phyloP scores from a whole-genome alignment of 257 asterid species.

The Solanum boliviense region DNA sequence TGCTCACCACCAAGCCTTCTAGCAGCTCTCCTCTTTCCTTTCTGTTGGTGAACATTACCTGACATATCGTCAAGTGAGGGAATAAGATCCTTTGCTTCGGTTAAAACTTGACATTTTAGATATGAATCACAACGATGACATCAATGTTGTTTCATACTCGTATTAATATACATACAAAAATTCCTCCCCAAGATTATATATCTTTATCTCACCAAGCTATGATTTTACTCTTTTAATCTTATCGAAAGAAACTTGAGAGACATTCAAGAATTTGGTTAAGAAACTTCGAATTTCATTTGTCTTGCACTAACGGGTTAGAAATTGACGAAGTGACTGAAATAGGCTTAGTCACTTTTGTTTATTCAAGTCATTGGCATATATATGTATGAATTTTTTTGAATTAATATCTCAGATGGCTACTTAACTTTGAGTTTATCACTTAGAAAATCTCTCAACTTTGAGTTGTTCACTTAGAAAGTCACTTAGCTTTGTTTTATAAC shows the following conservation, averaged over 20 bases:
- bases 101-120: not conserved
- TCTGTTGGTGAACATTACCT: constrained; percentile 87
- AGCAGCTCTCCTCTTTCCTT: constrained; percentile 80
- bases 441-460: no score
- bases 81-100: not conserved
- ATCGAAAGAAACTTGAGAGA: not conserved
- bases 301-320: not conserved
- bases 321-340: not conserved
- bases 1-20: constrained; percentile 66
- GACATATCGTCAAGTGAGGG: not conserved
- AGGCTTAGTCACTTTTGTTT: not conserved
- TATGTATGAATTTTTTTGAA: not conserved
- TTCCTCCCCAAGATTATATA: not conserved
- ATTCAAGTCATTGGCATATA: not conserved
- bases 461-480: no score
- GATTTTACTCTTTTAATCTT: not conserved
- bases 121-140: not conserved
- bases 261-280: not conserved
- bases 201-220: not conserved
- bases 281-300: not conserved
- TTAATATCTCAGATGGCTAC: no score
- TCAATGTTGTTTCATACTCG: not conserved
- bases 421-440: no score
- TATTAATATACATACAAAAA: not conserved
- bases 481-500: no score